Conservation (phyloP, 2,329 filamentous ascomycete species). For the Orbilia blumenaviensis region DNA sequence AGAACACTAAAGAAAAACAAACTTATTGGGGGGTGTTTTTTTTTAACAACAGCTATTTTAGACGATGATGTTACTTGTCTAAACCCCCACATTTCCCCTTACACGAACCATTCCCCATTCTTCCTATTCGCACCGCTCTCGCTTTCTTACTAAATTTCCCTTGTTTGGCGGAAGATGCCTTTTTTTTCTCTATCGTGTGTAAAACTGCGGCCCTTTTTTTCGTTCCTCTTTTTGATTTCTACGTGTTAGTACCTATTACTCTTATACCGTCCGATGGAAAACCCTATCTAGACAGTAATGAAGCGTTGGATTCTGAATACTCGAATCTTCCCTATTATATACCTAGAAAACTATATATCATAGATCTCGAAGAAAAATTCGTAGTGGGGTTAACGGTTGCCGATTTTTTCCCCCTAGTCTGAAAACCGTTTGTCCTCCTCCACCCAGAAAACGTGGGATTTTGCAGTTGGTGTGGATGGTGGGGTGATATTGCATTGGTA, state of each 20-base stretch:
- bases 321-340: background rate
- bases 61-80: background rate
- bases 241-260: slow-evolving; percentile 26
- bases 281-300: slow-evolving; percentile 48
- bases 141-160: background rate
- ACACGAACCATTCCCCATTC: background rate
- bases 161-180: slow-evolving; percentile 18
- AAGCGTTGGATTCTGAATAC: slow-evolving; percentile 28
- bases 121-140: background rate
- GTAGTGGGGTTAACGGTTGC: too few relatives aligned
- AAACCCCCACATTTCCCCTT: background rate
- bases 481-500: slow-evolving; percentile 71
- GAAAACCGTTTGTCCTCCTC: too few relatives aligned
- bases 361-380: too few relatives aligned
- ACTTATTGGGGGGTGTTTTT: background rate
- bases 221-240: background rate
- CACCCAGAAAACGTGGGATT: too few relatives aligned
- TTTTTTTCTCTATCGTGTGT: slow-evolving; percentile 4
- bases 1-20: background rate
- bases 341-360: background rate
- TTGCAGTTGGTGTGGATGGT: background rate
- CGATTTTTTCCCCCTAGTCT: too few relatives aligned
- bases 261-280: slow-evolving; percentile 30
- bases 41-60: background rate
- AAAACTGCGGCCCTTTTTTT: background rate